Evolutionary conservation across 73 alveolate genomes (phyloP).

Genomic region (Paramecium primaurelia): DNA sequence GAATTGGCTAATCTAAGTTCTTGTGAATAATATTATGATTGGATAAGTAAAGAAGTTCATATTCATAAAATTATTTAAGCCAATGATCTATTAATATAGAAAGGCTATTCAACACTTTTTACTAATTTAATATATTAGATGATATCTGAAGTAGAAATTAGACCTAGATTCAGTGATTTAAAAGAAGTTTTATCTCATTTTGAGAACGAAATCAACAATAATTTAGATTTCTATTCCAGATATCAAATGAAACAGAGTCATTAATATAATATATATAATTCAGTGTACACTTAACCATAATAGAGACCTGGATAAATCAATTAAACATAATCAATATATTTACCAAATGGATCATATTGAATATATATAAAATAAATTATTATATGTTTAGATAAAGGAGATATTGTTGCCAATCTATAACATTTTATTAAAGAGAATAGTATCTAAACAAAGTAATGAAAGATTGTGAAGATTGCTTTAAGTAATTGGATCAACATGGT

Average conservation of each 20-base stretch:
- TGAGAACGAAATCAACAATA: background rate
- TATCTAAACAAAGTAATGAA: background rate
- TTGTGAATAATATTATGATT: constrained; percentile 17
- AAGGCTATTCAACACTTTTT: background rate
- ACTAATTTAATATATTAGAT: constrained; percentile 5
- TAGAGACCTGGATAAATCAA: background rate
- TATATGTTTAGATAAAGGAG: background rate
- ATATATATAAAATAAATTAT: background rate
- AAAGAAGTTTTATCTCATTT: background rate
- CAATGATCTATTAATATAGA: background rate
- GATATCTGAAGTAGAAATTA: background rate
- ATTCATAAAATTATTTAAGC: background rate
- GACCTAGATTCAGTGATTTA: constrained; percentile 38
- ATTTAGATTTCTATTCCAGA: background rate
- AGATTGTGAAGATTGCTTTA: constrained; percentile 19
- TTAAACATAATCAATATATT: background rate
- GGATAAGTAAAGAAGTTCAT: background rate
- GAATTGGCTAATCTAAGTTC: background rate
- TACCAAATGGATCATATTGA: background rate
- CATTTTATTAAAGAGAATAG: background rate
- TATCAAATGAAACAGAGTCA: background rate
- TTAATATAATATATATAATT: background rate
- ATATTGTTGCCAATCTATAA: background rate
- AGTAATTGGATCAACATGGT: constrained; percentile 10
- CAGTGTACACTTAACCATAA: background rate